phyloP scores from a whole-genome alignment of 2,329 filamentous ascomycete genomes.

The Nannizziopsis barbatae region DNA sequence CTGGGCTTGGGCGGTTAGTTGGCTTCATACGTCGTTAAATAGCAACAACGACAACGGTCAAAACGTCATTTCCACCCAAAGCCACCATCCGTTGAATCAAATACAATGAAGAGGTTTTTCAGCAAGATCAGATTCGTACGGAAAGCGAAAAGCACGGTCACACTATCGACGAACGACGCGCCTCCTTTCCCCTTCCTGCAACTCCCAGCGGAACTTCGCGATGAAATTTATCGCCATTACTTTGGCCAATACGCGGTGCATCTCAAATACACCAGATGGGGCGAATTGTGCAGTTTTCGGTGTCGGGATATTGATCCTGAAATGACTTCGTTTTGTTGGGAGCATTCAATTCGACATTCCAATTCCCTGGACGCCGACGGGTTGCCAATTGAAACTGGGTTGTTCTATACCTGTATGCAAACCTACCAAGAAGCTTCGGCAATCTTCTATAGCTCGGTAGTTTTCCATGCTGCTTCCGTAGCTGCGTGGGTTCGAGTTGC shows the following conservation, averaged over 20 bases:
- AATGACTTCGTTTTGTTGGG: conserved; percentile 24
- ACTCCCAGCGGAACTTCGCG: conserved; percentile 29
- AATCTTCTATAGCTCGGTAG: conserved; percentile 22
- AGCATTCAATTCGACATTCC: conserved; percentile 24
- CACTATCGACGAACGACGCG: background rate
- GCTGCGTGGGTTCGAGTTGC: conserved; percentile 29
- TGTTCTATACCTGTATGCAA: conserved; percentile 27
- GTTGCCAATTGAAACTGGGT: conserved; percentile 21
- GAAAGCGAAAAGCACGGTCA: no score
- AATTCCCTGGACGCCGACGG: conserved; percentile 15
- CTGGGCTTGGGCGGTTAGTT: no score
- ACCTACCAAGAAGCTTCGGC: conserved; percentile 27
- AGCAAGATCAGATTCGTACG: background rate
- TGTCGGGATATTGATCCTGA: conserved; percentile 19
- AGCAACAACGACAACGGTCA: no score
- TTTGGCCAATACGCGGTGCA: conserved; percentile 28
- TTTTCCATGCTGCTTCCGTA: conserved; percentile 30
- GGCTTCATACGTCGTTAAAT: no score
- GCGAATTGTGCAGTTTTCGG: conserved; percentile 28
- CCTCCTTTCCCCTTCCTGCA: conserved; percentile 7
- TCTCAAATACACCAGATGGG: conserved; percentile 25
- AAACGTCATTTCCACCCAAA: no score
- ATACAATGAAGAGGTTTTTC: background rate
- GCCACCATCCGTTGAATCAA: background rate
- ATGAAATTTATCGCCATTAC: conserved; percentile 30